A percentile compares a stretch with the other conserved stretches of the same genome.
Conservation (phyloP, 2,329 filamentous ascomycete genomes). For the Dryadomyces quercus-mongolicae region DNA sequence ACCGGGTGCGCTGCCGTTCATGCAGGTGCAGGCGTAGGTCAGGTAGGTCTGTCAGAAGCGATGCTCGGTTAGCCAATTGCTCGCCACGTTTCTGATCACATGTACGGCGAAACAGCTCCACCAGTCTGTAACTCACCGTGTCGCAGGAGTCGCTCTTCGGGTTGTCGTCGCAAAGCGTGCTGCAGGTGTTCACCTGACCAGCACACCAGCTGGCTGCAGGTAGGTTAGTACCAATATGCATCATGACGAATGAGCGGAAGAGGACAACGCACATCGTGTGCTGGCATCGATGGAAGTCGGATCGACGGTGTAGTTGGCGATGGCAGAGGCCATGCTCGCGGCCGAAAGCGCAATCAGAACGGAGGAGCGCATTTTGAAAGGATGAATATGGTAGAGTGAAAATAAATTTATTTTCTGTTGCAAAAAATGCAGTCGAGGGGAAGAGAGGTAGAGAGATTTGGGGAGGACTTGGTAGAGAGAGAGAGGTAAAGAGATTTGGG, state of each 20-base stretch:
- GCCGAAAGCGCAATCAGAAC: constrained; percentile 30
- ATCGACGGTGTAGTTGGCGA: constrained; percentile 34
- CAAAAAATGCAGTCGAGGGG: background rate
- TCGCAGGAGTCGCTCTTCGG: constrained; percentile 31
- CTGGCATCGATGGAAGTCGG: constrained; percentile 20
- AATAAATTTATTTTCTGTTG: background rate
- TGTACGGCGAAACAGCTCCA: background rate
- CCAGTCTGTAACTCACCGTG: constrained; percentile 24
- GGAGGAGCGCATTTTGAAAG: constrained; percentile 29
- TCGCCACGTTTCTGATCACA: background rate
- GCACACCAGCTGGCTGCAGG: constrained; percentile 36
- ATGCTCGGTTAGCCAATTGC: background rate
- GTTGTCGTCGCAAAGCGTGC: constrained; percentile 29
- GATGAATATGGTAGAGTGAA: background rate
- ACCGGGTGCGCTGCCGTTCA: constrained; percentile 34
- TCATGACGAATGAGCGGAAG: background rate
- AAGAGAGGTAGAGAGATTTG: background rate
- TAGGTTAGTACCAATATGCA: background rate
- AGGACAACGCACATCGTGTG: constrained; percentile 25
- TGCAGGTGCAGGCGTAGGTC: constrained; percentile 36
- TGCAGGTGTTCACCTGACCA: constrained; percentile 38
- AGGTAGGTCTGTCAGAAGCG: constrained; percentile 24
- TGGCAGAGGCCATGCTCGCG: constrained; percentile 25
- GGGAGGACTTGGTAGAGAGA: background rate
- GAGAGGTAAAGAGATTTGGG: background rate